Percentiles rank a stretch among this genome's conserved stretches.
phyloP scores from a whole-genome alignment of 768 basidiomycete species.

The Auricularia heimuer region DNA sequence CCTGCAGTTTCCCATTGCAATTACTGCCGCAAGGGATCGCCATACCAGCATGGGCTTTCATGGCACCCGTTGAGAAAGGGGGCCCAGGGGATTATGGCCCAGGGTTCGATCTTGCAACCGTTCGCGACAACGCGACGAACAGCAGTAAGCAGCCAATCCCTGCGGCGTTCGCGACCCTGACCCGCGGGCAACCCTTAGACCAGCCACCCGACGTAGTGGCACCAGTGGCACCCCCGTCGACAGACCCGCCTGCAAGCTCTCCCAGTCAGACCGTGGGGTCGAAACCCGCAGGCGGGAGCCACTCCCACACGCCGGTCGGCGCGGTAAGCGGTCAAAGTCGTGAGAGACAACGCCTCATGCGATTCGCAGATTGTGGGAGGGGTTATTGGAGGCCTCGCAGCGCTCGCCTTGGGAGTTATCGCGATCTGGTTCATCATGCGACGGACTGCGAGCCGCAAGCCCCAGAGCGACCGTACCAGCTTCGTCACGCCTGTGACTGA shows the following conservation, averaged over 20 bases:
- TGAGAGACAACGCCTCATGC: background rate
- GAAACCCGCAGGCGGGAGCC: background rate
- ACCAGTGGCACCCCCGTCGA: too few relatives aligned
- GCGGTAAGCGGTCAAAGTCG: background rate
- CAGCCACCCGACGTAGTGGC: too few relatives aligned
- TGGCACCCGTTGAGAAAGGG: background rate
- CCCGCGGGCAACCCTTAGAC: too few relatives aligned
- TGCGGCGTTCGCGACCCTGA: too few relatives aligned
- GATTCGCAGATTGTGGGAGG: background rate
- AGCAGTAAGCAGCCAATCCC: too few relatives aligned
- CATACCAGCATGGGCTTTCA: background rate
- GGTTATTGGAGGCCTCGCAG: background rate
- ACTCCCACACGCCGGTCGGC: background rate
- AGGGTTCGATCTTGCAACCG: background rate
- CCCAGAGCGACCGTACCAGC: background rate
- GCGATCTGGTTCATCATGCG: background rate
- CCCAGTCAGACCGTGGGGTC: background rate
- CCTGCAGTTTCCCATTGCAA: background rate
- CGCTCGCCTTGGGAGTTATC: background rate
- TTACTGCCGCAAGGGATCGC: background rate
- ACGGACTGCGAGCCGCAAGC: background rate
- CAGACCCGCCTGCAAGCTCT: too few relatives aligned
- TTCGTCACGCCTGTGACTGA: background rate
- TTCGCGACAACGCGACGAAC: background rate
- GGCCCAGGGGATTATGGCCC: too few relatives aligned